A percentile compares a stretch with the other conserved stretches of the same genome.
phyloP scores from a whole-genome alignment of 805 yeast genomes.

The Clavispora carvajalis region DNA sequence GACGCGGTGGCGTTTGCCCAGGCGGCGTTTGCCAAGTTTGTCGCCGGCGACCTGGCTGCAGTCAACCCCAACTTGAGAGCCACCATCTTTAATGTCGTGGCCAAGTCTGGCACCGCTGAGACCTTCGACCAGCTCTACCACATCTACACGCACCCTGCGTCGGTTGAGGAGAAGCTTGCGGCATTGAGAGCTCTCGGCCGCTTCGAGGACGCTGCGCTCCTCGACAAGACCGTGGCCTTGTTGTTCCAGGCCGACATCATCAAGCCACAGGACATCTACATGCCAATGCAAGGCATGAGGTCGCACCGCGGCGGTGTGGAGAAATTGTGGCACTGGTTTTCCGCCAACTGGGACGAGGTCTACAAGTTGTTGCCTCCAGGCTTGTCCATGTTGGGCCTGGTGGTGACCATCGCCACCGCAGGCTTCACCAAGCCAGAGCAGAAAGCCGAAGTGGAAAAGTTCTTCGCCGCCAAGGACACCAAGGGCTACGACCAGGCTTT shows the following conservation, averaged over 20 bases:
- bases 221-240: constrained; percentile 51
- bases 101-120: constrained; percentile 55
- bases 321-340: constrained; percentile 69
- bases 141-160: constrained; percentile 55
- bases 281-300: constrained; percentile 73
- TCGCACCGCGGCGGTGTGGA: constrained; percentile 59
- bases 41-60: constrained; percentile 60
- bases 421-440: constrained; percentile 56
- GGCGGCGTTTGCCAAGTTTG: constrained; percentile 47
- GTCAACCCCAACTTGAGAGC: constrained; percentile 71
- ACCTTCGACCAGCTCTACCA: constrained; percentile 59
- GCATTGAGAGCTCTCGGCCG: constrained; percentile 69
- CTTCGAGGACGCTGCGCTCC: constrained; percentile 47
- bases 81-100: constrained; percentile 60
- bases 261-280: constrained; percentile 65
- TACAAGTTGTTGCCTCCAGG: constrained; percentile 72
- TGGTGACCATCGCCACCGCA: constrained; percentile 57
- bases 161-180: constrained; percentile 61
- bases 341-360: constrained; percentile 66
- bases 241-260: constrained; percentile 54
- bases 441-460: constrained; percentile 43
- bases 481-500: constrained; percentile 61
- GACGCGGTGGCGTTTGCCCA: constrained; percentile 43
- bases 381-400: constrained; percentile 69
- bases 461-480: constrained; percentile 51